Base-by-base conservation (phyloP, 768 basidiomycete genomes). In the Boletus rex-veris region DNA sequence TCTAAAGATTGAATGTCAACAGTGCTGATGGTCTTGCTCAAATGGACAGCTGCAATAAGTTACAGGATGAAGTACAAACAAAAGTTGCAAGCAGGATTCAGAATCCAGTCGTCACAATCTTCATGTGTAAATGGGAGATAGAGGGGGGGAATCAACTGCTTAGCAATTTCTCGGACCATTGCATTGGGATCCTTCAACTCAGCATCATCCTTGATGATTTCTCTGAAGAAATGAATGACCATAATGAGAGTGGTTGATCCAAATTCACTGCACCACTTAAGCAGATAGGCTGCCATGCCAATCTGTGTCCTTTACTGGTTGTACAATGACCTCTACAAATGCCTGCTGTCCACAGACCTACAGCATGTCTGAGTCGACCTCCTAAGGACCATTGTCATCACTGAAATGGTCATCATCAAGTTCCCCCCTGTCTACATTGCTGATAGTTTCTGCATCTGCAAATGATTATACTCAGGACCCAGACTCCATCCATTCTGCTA, bases 261-360 rank as follows among this genome's bases (percentile, higher is more conserved):
- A 3, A 54, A 48, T 38, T 45, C 53, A 18, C 41, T 54, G n/a
- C 8, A 26, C 47, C 53, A 54, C 28, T 54, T 48, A 12, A 40
- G 37, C 43, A 55, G 31, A 6, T 26, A n/a, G n/a, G 15, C 43
- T 55, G 48, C 31, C 30, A 50, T 8, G 26, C 54, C 48, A n/a
- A n/a, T n/a, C n/a, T n/a, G n/a, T n/a, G n/a, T n/a, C n/a, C n/a
- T n/a, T n/a, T n/a, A n/a, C n/a, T n/a, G n/a, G n/a, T n/a, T n/a
- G n/a, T n/a, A n/a, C n/a, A n/a, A n/a, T n/a, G n/a, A n/a, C n/a
- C n/a, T n/a, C n/a, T n/a, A n/a, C n/a, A n/a, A n/a, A n/a, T n/a
- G n/a, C n/a, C n/a, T n/a, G n/a, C n/a, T n/a, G n/a, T n/a, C n/a
- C n/a, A n/a, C n/a, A n/a, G n/a, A n/a, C n/a, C n/a, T n/a, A n/a